Conservation (phyloP, 1,139 yeast genomes). For the Eremothecium cymbalariae region DNA sequence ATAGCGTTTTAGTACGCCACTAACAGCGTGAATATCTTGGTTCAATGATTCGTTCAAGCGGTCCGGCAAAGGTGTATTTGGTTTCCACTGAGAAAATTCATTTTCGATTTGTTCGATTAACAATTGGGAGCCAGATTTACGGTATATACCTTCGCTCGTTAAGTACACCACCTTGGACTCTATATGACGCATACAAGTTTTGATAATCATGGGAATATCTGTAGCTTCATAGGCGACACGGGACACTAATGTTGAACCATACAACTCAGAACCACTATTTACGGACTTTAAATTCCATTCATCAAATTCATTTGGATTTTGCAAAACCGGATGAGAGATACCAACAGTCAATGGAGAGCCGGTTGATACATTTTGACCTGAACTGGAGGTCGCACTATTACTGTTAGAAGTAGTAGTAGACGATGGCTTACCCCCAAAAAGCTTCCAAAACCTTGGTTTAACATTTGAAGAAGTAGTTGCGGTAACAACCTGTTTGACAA, state of each 20-base stretch:
- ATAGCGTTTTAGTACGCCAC: slow-evolving; percentile 81
- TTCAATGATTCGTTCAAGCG: slow-evolving; percentile 28
- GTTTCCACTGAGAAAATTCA: slow-evolving; percentile 31
- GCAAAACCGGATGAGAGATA: slow-evolving; percentile 33
- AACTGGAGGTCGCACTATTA: slow-evolving; percentile 10
- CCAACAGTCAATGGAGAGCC: slow-evolving; percentile 12
- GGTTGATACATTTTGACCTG: slow-evolving; percentile 7
- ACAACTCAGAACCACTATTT: slow-evolving; percentile 15
- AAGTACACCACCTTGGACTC: slow-evolving; percentile 54
- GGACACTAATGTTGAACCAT: slow-evolving; percentile 41
- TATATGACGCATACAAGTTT: slow-evolving; percentile 69
- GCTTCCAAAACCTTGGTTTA: slow-evolving; percentile 32
- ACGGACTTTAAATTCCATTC: slow-evolving; percentile 26
- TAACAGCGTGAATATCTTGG: slow-evolving; percentile 78
- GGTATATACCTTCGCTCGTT: slow-evolving; percentile 75
- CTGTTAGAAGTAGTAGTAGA: slow-evolving; percentile 6
- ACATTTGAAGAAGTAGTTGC: slow-evolving; percentile 26
- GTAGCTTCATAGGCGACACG: slow-evolving; percentile 55
- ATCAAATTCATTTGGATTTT: slow-evolving; percentile 30
- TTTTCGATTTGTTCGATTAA: slow-evolving; percentile 29
- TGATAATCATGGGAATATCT: slow-evolving; percentile 59
- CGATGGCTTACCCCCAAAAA: slow-evolving; percentile 19
- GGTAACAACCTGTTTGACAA: slow-evolving; percentile 12
- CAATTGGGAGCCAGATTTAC: slow-evolving; percentile 83
- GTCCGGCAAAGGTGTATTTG: slow-evolving; percentile 12